phyloP scores from a whole-genome alignment of 1,284 basidiomycete genomes.

The Laetiporus sulphureus region DNA sequence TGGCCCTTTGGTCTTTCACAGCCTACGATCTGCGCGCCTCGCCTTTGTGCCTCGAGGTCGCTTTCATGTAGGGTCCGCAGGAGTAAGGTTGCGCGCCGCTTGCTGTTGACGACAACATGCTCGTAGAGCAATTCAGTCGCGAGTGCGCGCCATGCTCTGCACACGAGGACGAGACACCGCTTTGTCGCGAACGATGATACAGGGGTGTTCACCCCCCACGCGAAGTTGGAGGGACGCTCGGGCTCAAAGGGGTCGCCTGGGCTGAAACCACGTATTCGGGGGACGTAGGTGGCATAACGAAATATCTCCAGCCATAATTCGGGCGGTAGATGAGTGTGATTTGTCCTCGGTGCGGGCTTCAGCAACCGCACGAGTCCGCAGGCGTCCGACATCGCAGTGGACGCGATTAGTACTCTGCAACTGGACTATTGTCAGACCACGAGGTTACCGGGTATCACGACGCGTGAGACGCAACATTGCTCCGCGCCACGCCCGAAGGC shows the following conservation, averaged over 20 bases:
- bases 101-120: conserved; percentile 28
- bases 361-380: conserved; percentile 5
- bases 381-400: conserved; percentile 3
- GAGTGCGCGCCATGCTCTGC: conserved; percentile 39
- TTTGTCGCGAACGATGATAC: conserved; percentile 39
- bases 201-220: conserved; percentile 19
- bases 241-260: conserved; percentile 18
- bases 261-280: conserved; percentile 19
- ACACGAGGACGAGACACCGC: conserved; percentile 42
- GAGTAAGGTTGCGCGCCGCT: conserved; percentile 13
- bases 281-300: conserved; percentile 45
- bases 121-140: conserved; percentile 40
- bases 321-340: conserved; percentile 31
- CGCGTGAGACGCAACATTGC: background rate
- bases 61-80: conserved; percentile 15
- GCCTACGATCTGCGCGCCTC: background rate
- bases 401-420: background rate
- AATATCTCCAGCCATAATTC: conserved; percentile 55
- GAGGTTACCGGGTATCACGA: background rate
- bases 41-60: conserved; percentile 2
- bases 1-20: conserved; percentile 8
- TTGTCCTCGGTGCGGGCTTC: conserved; percentile 4
- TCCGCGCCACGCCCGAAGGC: background rate
- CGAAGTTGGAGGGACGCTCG: conserved; percentile 23
- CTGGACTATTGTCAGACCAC: background rate